Evolutionary conservation across 257 asterid species (phyloP).

Genomic region (Nicotiana tomentosiformis): DNA sequence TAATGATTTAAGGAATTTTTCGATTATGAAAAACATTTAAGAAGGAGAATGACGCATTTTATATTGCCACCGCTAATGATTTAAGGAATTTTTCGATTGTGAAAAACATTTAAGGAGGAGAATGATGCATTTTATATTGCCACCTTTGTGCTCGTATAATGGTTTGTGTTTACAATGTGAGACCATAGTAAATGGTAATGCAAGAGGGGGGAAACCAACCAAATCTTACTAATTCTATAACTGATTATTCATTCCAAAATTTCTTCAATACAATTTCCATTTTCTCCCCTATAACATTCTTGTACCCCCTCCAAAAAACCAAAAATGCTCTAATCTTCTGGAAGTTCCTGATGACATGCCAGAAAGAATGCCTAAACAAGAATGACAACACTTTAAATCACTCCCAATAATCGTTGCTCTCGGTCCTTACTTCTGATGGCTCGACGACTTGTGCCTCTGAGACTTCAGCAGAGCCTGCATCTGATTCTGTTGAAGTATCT

Average conservation of each 20-base stretch:
- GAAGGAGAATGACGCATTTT: too few species aligned
- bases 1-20: neutral
- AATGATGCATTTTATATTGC: neutral
- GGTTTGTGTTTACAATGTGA: neutral
- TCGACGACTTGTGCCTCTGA: slow-evolving; percentile 53
- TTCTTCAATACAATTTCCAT: neutral
- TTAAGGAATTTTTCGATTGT: too few species aligned
- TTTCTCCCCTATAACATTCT: neutral
- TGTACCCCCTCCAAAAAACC: neutral
- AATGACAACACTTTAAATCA: slow-evolving; percentile 51
- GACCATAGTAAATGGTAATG: neutral
- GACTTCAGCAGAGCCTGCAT: slow-evolving; percentile 24
- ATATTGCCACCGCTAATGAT: too few species aligned
- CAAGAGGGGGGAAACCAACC: neutral
- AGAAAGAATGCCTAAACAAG: neutral
- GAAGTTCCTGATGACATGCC: neutral
- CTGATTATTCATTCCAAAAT: neutral
- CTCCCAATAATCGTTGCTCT: slow-evolving; percentile 24
- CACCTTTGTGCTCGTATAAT: neutral
- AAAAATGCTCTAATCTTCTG: neutral
- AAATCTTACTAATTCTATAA: neutral
- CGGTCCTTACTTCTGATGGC: slow-evolving; percentile 92
- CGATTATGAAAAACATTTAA: too few species aligned
- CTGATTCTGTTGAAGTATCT: slow-evolving; percentile 22
- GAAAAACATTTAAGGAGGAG: neutral